Conservation (phyloP, 2,329 filamentous ascomycete genomes). For the Penicillium sp. region DNA sequence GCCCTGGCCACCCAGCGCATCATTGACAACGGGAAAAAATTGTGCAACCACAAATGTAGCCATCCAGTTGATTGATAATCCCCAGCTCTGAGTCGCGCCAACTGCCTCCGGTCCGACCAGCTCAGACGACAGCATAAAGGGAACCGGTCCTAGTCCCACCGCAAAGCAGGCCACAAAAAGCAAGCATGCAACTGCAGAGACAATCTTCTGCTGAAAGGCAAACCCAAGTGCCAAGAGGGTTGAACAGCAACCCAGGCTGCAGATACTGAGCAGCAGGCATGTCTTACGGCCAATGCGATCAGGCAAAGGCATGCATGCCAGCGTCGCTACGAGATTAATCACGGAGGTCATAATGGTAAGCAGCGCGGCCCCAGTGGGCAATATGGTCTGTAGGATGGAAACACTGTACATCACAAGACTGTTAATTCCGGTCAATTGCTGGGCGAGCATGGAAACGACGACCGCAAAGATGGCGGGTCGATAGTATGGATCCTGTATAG, state of each 20-base stretch:
- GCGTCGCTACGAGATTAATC: conserved; percentile 81
- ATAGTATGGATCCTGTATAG: conserved; percentile 67
- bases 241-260: conserved; percentile 79
- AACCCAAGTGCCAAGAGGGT: conserved; percentile 80
- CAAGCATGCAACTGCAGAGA: conserved; percentile 80
- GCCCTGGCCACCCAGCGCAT: conserved; percentile 72
- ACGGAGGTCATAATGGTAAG: conserved; percentile 85
- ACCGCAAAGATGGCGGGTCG: conserved; percentile 78
- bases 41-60: conserved; percentile 92
- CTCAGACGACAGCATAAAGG: conserved; percentile 91
- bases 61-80: conserved; percentile 81
- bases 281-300: conserved; percentile 86
- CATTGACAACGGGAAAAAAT: conserved; percentile 88
- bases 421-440: conserved; percentile 94
- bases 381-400: conserved; percentile 75
- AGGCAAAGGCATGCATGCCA: conserved; percentile 77
- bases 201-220: conserved; percentile 66
- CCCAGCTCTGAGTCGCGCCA: conserved; percentile 87
- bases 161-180: conserved; percentile 89
- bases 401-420: conserved; percentile 99
- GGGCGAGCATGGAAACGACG: conserved; percentile 85
- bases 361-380: conserved; percentile 77
- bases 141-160: conserved; percentile 86
- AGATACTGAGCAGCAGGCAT: conserved; percentile 78
- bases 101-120: conserved; percentile 88